Evolutionary conservation across 306 rosid genomes (phyloP), one percentile per base, ranked within the genome.

Genomic region (Hippophae rhamnoides): DNA sequence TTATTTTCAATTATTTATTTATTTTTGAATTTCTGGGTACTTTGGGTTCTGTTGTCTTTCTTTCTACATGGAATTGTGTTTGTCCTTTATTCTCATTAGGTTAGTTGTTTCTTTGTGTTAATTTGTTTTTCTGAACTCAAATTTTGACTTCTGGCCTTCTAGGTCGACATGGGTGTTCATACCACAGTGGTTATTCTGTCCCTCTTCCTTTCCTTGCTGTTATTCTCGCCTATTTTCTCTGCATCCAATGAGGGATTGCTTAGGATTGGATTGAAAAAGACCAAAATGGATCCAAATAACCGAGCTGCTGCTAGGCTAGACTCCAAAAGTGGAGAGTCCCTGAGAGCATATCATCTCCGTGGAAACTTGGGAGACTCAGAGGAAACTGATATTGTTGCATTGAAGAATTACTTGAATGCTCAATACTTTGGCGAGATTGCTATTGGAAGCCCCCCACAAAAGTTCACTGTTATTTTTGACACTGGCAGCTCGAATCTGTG

Each of bases 401-500:
- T 92, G 13, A 88, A 82, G 78, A 92, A 92, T 71, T 92, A 83
- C 74, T 50, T 92, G 82, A 93, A 92, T 77, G 96, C 99, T 80
- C 96, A 88, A 65, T 92, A 92, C 65, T 87, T 72, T 62, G 99
- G 99, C 57, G 99, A 88, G 69, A 85, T 92, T 26, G 62, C 55
- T 48, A 77, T 92, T 66, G 99, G 99, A 10, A 79, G 76, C 62
- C 99, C 99, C 25, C 88, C 96, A 52, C 96, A 92, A 76, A 79
- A 43, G 46, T 88, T 92, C 86, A 80, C 88, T 54, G 96, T 85
- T 0, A 82, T 92, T 68, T 92, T 92, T 53, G 99, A 92, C 68
- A 92, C 99, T 0, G 99, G 99, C 3, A 92, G 99, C 85, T 80
- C 99, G 13, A 92, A 92, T 72, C 44, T 78, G 71, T 92, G 99